A percentile compares a stretch with the other conserved stretches of the same genome.
These are phyloP conservation scores for Penicillium chermesinum DNA, from an alignment of 495 filamentous ascomycete genomes.

Conservation along the genomic window DNA sequence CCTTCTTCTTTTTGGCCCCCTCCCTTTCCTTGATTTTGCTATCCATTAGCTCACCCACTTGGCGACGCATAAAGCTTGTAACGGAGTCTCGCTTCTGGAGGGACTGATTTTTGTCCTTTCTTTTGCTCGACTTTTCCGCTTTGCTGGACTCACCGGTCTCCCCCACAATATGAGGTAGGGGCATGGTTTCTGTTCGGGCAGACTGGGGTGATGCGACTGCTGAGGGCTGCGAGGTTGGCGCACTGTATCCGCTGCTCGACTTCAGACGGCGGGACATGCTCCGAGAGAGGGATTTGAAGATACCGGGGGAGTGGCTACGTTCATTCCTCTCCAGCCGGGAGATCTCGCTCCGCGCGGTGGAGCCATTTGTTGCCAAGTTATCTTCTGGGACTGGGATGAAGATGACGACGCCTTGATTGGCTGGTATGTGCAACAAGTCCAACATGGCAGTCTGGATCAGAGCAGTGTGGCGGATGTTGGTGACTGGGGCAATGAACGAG, in stretches of 20 bases:
- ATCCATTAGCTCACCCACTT: too few relatives aligned
- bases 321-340: slow-evolving; percentile 49
- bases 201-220: background rate
- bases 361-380: slow-evolving; percentile 63
- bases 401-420: slow-evolving; percentile 61
- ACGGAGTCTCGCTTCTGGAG: too few relatives aligned
- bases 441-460: slow-evolving; percentile 66
- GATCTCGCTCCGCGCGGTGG: slow-evolving; percentile 63
- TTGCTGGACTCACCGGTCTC: too few relatives aligned
- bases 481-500: slow-evolving; percentile 62
- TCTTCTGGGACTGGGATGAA: slow-evolving; percentile 67
- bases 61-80: too few relatives aligned
- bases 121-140: too few relatives aligned
- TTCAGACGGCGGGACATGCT: slow-evolving; percentile 32
- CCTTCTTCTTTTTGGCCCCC: too few relatives aligned
- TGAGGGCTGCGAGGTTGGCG: slow-evolving; percentile 19
- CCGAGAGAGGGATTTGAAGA: slow-evolving; percentile 33
- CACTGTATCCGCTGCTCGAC: slow-evolving; percentile 26
- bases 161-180: too few relatives aligned
- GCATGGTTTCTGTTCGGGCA: background rate
- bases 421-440: slow-evolving; percentile 57
- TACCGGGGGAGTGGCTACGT: slow-evolving; percentile 27
- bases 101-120: too few relatives aligned
- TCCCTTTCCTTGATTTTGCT: too few relatives aligned
- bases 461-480: slow-evolving; percentile 77